These are phyloP conservation scores for Pleurotus citrinopileatus DNA, from an alignment of 768 basidiomycete genomes.

Conservation along the genomic window DNA sequence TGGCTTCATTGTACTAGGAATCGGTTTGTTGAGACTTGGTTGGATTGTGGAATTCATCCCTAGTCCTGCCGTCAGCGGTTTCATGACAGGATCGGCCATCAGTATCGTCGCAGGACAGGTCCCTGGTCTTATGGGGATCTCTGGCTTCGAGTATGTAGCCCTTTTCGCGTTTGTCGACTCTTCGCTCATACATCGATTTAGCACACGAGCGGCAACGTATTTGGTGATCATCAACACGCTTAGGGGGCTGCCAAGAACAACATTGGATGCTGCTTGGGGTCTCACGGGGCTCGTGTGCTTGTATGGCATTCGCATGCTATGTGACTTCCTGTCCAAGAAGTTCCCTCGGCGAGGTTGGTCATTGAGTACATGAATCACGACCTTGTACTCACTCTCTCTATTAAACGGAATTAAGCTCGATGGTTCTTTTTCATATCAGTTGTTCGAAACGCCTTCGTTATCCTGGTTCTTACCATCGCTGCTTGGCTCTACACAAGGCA, in stretches of 20 bases:
- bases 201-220: slow-evolving; percentile 85
- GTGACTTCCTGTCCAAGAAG: slow-evolving; percentile 45
- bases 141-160: slow-evolving; percentile 72
- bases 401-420: slow-evolving; percentile 42
- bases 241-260: slow-evolving; percentile 71
- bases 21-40: slow-evolving; percentile 87
- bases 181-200: slow-evolving; percentile 23
- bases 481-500: slow-evolving; percentile 83
- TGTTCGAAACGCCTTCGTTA: slow-evolving; percentile 82
- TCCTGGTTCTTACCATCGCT: slow-evolving; percentile 82
- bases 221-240: slow-evolving; percentile 90
- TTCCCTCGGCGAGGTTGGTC: slow-evolving; percentile 69
- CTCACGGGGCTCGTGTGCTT: slow-evolving; percentile 68
- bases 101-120: slow-evolving; percentile 87
- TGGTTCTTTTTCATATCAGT: slow-evolving; percentile 77
- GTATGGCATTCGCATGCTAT: slow-evolving; percentile 63
- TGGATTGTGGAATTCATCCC: slow-evolving; percentile 97
- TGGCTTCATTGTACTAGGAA: slow-evolving; percentile 87
- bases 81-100: slow-evolving; percentile 99
- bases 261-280: slow-evolving; percentile 89
- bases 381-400: neutral
- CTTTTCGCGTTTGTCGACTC: neutral
- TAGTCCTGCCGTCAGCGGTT: slow-evolving; percentile 77
- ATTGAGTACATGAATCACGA: slow-evolving; percentile 21
- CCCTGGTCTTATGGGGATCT: slow-evolving; percentile 85